These are phyloP conservation scores for Rhizopogon vinicolor DNA, from an alignment of 768 basidiomycete genomes.

Conservation along the genomic window DNA sequence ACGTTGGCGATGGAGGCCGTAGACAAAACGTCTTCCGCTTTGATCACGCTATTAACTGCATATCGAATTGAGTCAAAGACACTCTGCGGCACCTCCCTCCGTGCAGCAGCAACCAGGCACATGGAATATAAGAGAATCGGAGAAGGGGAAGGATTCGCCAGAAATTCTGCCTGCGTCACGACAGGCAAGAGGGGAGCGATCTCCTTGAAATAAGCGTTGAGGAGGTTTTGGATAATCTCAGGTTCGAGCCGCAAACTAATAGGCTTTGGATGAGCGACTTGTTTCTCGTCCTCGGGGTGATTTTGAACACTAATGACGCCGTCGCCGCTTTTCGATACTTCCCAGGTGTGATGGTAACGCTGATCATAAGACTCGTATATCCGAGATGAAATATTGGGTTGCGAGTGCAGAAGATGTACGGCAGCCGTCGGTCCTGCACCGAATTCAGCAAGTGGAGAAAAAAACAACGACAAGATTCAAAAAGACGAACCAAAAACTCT, in stretches of 20 bases:
- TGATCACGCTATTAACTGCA: constrained; percentile 82
- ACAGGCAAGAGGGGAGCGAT: constrained; percentile 87
- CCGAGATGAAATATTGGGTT: constrained; percentile 78
- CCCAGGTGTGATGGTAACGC: constrained; percentile 85
- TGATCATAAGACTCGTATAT: constrained; percentile 86
- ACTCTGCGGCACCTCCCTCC: constrained; percentile 75
- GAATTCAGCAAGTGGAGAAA: constrained; percentile 23
- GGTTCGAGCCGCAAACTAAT: constrained; percentile 72
- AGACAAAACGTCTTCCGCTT: constrained; percentile 86
- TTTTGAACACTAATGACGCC: constrained; percentile 83
- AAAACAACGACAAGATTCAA: constrained; percentile 5
- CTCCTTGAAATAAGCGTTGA: constrained; percentile 92
- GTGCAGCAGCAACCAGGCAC: constrained; percentile 86
- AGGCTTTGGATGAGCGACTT: constrained; percentile 52
- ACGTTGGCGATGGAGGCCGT: constrained; percentile 84
- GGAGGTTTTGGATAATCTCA: constrained; percentile 71
- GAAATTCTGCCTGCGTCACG: constrained; percentile 84
- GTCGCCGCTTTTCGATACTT: constrained; percentile 78
- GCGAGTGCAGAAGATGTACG: constrained; percentile 85
- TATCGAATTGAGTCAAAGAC: constrained; percentile 90
- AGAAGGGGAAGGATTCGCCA: constrained; percentile 66
- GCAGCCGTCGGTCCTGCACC: constrained; percentile 80
- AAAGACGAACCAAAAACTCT: constrained; percentile 54
- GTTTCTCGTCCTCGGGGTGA: constrained; percentile 52
- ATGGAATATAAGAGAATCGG: constrained; percentile 89